phyloP scores from a whole-genome alignment of 1,284 basidiomycete species.

The Ganoderma lingzhi region DNA sequence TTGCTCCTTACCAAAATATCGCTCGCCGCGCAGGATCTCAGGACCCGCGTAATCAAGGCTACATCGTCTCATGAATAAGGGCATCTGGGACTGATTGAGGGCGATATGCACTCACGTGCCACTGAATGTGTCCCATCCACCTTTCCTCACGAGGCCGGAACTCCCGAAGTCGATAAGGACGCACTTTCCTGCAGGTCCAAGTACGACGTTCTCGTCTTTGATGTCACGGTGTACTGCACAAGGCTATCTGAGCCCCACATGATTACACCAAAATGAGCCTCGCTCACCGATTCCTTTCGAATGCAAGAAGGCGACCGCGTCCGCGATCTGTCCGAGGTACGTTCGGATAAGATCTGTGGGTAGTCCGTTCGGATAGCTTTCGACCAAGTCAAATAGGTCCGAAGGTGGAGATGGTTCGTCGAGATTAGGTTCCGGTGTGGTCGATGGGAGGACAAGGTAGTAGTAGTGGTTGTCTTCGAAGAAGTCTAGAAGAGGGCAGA shows the following conservation, averaged over 20 bases:
- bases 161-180: slow-evolving; percentile 98
- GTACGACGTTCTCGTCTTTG: slow-evolving; percentile 97
- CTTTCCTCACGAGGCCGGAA: slow-evolving; percentile 85
- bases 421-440: slow-evolving; percentile 63
- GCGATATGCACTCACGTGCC: slow-evolving; percentile 74
- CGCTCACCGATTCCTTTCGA: slow-evolving; percentile 83
- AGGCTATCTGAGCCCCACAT: slow-evolving; percentile 10
- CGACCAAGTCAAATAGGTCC: slow-evolving; percentile 97
- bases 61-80: slow-evolving; percentile 28
- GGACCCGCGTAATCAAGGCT: slow-evolving; percentile 98
- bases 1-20: slow-evolving; percentile 96
- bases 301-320: slow-evolving; percentile 92
- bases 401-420: slow-evolving; percentile 64
- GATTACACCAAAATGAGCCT: slow-evolving; percentile 3
- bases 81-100: slow-evolving; percentile 24
- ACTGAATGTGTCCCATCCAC: slow-evolving; percentile 95
- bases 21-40: slow-evolving; percentile 94
- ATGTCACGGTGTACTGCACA: slow-evolving; percentile 93
- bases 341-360: slow-evolving; percentile 79
- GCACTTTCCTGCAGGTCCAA: slow-evolving; percentile 77
- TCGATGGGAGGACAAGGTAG: slow-evolving; percentile 85
- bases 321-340: slow-evolving; percentile 94
- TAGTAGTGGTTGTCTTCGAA: slow-evolving; percentile 99
- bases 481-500: slow-evolving; percentile 95
- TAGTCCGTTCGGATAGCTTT: slow-evolving; percentile 88